phyloP scores from a whole-genome alignment of 441 rosid species.

The Kokia cookei region DNA sequence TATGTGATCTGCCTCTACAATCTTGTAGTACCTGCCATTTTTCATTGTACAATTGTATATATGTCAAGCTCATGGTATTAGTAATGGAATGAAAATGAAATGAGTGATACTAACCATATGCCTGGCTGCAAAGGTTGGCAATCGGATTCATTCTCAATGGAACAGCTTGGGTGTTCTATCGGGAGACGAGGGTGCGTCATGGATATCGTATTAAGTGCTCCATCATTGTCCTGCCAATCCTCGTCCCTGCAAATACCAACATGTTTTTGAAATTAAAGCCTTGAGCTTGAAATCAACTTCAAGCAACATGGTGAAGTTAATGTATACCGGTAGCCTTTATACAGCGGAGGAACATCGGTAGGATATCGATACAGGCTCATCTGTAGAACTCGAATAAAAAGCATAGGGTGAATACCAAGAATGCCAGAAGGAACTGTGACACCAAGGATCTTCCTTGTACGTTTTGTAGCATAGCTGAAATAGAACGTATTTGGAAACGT shows the following conservation, averaged over 20 bases:
- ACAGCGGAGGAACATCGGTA: slow-evolving; percentile 59
- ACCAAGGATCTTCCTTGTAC: slow-evolving; percentile 65
- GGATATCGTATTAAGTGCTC: slow-evolving; percentile 91
- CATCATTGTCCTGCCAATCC: slow-evolving; percentile 96
- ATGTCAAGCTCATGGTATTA: not conserved
- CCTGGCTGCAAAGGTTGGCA: slow-evolving; percentile 70
- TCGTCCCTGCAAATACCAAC: slow-evolving; percentile 54
- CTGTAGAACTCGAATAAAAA: slow-evolving; percentile 80
- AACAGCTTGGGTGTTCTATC: slow-evolving; percentile 60
- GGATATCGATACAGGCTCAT: slow-evolving; percentile 86
- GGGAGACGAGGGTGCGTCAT: slow-evolving; percentile 91
- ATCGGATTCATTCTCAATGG: slow-evolving; percentile 51
- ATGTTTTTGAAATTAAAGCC: not conserved
- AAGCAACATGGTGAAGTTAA: not conserved
- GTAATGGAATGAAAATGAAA: not conserved
- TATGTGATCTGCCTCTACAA: slow-evolving; percentile 89
- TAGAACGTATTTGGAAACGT: slow-evolving; percentile 81
- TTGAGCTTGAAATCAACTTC: not conserved
- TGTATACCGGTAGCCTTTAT: slow-evolving; percentile 80
- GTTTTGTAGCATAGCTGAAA: slow-evolving; percentile 87
- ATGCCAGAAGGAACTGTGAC: slow-evolving; percentile 76
- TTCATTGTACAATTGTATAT: not conserved
- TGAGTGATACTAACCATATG: slow-evolving; percentile 60
- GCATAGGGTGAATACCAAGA: slow-evolving; percentile 78
- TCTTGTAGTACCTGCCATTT: slow-evolving; percentile 81